Percentiles rank a stretch among this genome's conserved stretches.
Evolutionary conservation across 2,329 filamentous ascomycete species (phyloP).

Genomic region (Sphaceloma murrayae): DNA sequence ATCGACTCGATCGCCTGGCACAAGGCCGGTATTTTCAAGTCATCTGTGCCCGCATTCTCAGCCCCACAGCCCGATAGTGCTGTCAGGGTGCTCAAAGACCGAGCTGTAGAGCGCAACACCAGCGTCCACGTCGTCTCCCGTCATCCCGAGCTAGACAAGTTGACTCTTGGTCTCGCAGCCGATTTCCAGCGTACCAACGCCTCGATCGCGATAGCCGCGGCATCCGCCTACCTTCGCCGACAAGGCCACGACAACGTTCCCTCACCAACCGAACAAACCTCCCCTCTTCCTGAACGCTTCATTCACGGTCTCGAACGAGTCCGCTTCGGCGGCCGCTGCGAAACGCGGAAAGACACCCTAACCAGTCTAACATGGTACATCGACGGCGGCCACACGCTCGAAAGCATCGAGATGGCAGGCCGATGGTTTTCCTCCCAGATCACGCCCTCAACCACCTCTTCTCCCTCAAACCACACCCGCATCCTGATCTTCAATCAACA

Average conservation of each 20-base stretch:
- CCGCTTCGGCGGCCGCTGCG: slow-evolving; percentile 66
- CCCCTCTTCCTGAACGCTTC: slow-evolving; percentile 49
- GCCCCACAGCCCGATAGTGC: slow-evolving; percentile 48
- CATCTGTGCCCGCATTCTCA: slow-evolving; percentile 53
- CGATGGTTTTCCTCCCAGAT: slow-evolving; percentile 58
- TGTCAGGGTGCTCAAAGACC: slow-evolving; percentile 46
- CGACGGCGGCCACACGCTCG: slow-evolving; percentile 79
- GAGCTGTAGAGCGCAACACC: slow-evolving; percentile 43
- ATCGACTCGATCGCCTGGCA: slow-evolving; percentile 83
- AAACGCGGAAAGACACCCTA: slow-evolving; percentile 49
- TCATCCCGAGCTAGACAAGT: slow-evolving; percentile 39
- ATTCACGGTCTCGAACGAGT: slow-evolving; percentile 56
- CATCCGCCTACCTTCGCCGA: slow-evolving; percentile 47
- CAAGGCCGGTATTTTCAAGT: slow-evolving; percentile 79
- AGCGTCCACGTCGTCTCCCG: slow-evolving; percentile 40
- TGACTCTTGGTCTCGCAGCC: slow-evolving; percentile 50
- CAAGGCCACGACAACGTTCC: slow-evolving; percentile 36
- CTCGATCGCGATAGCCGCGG: slow-evolving; percentile 50
- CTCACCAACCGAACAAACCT: slow-evolving; percentile 31
- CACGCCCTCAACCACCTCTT: slow-evolving; percentile 23
- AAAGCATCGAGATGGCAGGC: slow-evolving; percentile 68
- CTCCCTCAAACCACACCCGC: slow-evolving; percentile 33
- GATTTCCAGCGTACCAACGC: slow-evolving; percentile 57
- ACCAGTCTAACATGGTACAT: slow-evolving; percentile 62
- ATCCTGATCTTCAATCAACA: slow-evolving; percentile 89